Evolutionary conservation across 495 filamentous ascomycete species (phyloP), one percentile per base, ranked within the genome.

Genomic region (Neurospora sp.): DNA sequence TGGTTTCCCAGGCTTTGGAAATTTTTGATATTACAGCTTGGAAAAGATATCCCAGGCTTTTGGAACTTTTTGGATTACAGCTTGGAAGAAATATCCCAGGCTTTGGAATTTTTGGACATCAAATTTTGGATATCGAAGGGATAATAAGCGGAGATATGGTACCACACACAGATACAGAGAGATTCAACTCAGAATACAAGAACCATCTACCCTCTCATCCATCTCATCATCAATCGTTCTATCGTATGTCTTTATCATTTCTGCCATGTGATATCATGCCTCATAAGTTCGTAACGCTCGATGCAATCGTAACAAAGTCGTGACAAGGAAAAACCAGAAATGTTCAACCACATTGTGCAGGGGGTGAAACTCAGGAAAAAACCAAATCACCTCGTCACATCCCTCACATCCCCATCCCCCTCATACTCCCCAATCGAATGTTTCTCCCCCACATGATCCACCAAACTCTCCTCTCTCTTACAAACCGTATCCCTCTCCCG

Each of bases 401-500:
- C 78, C 61, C 44, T 74, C 6, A 81, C 77, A 65, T 82, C 81
- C 12, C 71, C 44, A 31, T 82, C 81, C 4, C 37, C 41, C 40
- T 75, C 75, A 38, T 79, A 79, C 71, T 82, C 81, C 7, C 48
- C 27, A 5, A 79, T 69, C 11, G 59, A 68, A 53, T 82, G 81
- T 71, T 75, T 76, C 46, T 73, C 74, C 5, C 71, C 71, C 5
- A 82, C 71, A 53, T 82, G 81, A 37, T 74, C 73, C 3, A 80
- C 81, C 35, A 82, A 61, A 9, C 73, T 73, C 68, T 78, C 75
- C 37, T 78, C 76, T 0, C 71, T 68, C 59, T 69, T 68, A 39
- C 77, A 80, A 5, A 82, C 31, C 14, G 79, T 79, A 69, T 82
- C 81, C 38, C 74, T 68, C 31, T 81, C 75, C 7, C 80, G 70